phyloP scores from a whole-genome alignment of 768 basidiomycete species.

The Amanita inopinata region DNA sequence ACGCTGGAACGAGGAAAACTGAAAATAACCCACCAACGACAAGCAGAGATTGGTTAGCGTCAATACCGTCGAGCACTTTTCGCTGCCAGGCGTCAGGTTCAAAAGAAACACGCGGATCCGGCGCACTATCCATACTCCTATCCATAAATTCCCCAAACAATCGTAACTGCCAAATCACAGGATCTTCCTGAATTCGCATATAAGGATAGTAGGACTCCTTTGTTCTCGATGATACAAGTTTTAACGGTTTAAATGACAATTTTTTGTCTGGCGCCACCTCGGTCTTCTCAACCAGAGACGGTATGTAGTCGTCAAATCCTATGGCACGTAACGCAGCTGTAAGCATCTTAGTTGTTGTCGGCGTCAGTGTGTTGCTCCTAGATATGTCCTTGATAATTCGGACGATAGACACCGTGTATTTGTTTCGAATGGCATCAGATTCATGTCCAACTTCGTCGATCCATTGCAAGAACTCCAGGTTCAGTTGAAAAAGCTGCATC shows the following conservation, averaged over 20 bases:
- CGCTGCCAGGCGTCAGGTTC: slow-evolving; percentile 67
- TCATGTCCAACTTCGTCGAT: slow-evolving; percentile 33
- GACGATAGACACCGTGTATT: slow-evolving; percentile 36
- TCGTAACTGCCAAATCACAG: slow-evolving; percentile 58
- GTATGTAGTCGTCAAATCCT: slow-evolving; percentile 35
- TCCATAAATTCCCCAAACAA: slow-evolving; percentile 67
- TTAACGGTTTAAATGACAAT: slow-evolving; percentile 43
- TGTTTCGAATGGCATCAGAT: slow-evolving; percentile 30
- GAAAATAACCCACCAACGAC: slow-evolving; percentile 43
- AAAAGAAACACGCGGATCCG: slow-evolving; percentile 51
- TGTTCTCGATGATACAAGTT: slow-evolving; percentile 40
- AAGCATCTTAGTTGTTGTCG: slow-evolving; percentile 25
- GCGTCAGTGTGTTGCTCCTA: slow-evolving; percentile 26
- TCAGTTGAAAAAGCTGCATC: slow-evolving; percentile 39
- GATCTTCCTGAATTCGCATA: slow-evolving; percentile 48
- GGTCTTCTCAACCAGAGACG: slow-evolving; percentile 16
- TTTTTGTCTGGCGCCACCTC: slow-evolving; percentile 15
- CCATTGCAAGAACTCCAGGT: slow-evolving; percentile 46
- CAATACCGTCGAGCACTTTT: slow-evolving; percentile 54
- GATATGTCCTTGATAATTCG: slow-evolving; percentile 36
- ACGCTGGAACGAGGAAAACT: neutral
- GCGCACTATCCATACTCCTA: slow-evolving; percentile 53
- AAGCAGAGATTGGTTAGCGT: slow-evolving; percentile 47
- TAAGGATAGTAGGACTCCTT: slow-evolving; percentile 32
- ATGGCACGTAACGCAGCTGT: slow-evolving; percentile 30